Conservation (phyloP, 2,329 filamentous ascomycete species). For the Alternaria sp. region DNA sequence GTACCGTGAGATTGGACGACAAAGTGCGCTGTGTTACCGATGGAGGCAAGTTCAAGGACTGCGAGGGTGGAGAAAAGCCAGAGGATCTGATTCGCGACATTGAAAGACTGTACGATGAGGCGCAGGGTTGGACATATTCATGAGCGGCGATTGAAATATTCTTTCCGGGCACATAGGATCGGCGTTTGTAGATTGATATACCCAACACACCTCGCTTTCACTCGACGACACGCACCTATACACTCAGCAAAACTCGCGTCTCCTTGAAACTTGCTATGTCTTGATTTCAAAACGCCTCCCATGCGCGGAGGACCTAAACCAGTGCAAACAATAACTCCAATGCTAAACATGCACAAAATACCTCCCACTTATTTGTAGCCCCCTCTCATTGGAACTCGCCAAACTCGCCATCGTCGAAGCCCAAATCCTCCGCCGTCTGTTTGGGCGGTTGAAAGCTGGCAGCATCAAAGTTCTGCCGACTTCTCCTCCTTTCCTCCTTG, state of each 20-base stretch:
- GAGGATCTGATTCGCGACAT: slow-evolving; percentile 80
- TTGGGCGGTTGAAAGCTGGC: slow-evolving; percentile 17
- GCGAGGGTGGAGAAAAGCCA: slow-evolving; percentile 71
- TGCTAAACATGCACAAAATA: slow-evolving; percentile 25
- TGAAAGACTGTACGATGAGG: slow-evolving; percentile 68
- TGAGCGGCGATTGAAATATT: not conserved
- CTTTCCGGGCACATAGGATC: not conserved
- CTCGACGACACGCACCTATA: not conserved
- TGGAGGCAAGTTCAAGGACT: slow-evolving; percentile 79
- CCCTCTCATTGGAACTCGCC: slow-evolving; percentile 74
- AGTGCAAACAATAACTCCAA: slow-evolving; percentile 23
- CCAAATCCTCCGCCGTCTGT: slow-evolving; percentile 66
- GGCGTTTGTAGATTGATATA: slow-evolving; percentile 10
- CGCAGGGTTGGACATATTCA: slow-evolving; percentile 40
- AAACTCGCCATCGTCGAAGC: slow-evolving; percentile 88
- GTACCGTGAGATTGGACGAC: slow-evolving; percentile 71
- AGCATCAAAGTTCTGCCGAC: slow-evolving; percentile 54
- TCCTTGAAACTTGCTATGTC: slow-evolving; percentile 4
- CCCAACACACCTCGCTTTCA: not conserved
- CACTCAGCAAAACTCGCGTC: not conserved
- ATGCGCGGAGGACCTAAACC: slow-evolving; percentile 25
- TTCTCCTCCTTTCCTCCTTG: slow-evolving; percentile 67
- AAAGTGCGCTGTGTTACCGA: slow-evolving; percentile 87
- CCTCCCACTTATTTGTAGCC: not conserved
- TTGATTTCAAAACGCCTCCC: slow-evolving; percentile 23